These are phyloP conservation scores for Ceriops decandra DNA, from an alignment of 345 rosid genomes.

Conservation along the genomic window DNA sequence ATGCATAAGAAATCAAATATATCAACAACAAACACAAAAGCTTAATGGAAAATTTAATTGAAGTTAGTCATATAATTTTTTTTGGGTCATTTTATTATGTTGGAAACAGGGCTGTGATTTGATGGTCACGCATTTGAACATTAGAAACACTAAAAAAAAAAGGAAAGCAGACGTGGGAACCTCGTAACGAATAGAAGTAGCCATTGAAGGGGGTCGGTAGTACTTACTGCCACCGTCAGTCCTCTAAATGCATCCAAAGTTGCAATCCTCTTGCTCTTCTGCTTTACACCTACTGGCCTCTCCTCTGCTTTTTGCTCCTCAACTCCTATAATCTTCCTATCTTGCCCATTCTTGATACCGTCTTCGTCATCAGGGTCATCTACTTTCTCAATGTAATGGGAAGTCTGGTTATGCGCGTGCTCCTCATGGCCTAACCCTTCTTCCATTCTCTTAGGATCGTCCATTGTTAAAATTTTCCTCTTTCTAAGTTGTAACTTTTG, in stretches of 20 bases:
- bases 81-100: no score
- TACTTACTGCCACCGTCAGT: conserved; percentile 49
- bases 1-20: background rate
- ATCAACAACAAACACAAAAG: no score
- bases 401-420: conserved; percentile 4
- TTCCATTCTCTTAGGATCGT: conserved; percentile 45
- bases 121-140: no score
- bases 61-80: no score
- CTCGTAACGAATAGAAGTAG: no score
- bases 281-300: conserved; percentile 14
- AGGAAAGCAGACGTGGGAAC: no score
- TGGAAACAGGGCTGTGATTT: no score
- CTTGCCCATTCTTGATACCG: conserved; percentile 4
- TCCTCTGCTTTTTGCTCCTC: conserved; percentile 15
- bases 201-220: no score
- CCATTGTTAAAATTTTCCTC: conserved; percentile 19
- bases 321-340: background rate
- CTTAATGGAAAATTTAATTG: no score
- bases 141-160: no score
- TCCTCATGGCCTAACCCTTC: conserved; percentile 35
- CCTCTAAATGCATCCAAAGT: conserved; percentile 66
- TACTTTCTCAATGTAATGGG: background rate
- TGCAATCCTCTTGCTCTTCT: conserved; percentile 47
- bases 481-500: background rate
- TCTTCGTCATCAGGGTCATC: conserved; percentile 6